Evolutionary conservation across 352 stramenopile genomes (phyloP).

Genomic region (Phytophthora palmivora): DNA sequence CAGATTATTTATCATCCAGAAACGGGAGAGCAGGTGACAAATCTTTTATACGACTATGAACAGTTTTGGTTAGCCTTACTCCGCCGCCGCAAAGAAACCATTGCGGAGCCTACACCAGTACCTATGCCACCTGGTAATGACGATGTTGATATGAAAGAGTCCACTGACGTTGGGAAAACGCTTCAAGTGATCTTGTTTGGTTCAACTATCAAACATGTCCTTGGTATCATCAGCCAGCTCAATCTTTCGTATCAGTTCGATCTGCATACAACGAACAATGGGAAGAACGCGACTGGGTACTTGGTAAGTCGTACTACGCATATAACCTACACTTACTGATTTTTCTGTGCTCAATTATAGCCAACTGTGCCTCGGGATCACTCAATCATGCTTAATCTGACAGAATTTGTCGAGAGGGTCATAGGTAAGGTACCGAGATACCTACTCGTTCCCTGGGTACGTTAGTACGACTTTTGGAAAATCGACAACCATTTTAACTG

Average conservation of each 20-base stretch:
- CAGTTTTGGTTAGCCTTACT: conserved; percentile 71
- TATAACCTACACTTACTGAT: background rate
- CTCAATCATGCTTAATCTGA: conserved; percentile 83
- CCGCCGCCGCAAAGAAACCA: conserved; percentile 17
- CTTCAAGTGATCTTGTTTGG: conserved; percentile 56
- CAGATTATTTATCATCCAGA: conserved; percentile 78
- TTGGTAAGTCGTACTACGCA: conserved; percentile 45
- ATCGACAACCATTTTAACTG: conserved; percentile 7
- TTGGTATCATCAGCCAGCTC: conserved; percentile 57
- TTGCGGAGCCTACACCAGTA: conserved; percentile 5
- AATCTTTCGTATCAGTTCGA: conserved; percentile 80
- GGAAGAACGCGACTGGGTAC: conserved; percentile 54
- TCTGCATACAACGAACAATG: conserved; percentile 45
- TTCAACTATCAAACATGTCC: conserved; percentile 53
- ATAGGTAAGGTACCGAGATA: conserved; percentile 40
- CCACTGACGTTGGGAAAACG: conserved; percentile 7
- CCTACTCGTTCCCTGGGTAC: conserved; percentile 57
- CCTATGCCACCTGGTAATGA: background rate
- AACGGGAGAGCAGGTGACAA: conserved; percentile 71
- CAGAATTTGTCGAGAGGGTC: conserved; percentile 73
- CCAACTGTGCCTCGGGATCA: conserved; percentile 74
- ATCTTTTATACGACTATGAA: conserved; percentile 83
- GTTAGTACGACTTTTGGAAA: conserved; percentile 17
- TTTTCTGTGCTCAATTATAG: conserved; percentile 35
- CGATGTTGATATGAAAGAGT: conserved; percentile 38